Evolutionary conservation across 495 filamentous ascomycete genomes (phyloP).

Genomic region (Penicillium paradoxum): DNA sequence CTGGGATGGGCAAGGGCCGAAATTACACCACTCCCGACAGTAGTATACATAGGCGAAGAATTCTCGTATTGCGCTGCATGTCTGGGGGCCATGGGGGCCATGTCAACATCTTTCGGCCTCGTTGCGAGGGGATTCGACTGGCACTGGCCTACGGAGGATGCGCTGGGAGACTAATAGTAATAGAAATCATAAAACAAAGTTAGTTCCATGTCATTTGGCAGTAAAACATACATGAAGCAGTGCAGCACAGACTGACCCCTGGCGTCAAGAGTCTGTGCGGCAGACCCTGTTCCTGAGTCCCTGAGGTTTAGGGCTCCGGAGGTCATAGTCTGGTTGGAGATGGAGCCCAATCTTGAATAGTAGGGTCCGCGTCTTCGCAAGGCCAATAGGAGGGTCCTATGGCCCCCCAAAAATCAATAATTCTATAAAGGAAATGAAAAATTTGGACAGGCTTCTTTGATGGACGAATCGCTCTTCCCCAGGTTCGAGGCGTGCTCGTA

Average conservation of each 20-base stretch:
- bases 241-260: neutral
- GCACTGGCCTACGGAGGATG: neutral
- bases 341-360: conserved; percentile 20
- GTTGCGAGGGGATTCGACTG: neutral
- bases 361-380: conserved; percentile 8
- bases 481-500: conserved; percentile 6
- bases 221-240: neutral
- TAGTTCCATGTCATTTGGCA: neutral
- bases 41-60: neutral
- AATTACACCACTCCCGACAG: neutral
- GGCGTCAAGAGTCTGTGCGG: conserved; percentile 11
- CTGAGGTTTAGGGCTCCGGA: conserved; percentile 5
- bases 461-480: conserved; percentile 10
- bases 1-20: neutral
- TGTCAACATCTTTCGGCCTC: neutral
- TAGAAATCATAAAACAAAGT: neutral
- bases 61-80: neutral
- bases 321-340: conserved; percentile 18
- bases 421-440: conserved; percentile 4
- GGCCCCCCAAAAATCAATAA: conserved; percentile 2
- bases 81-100: neutral
- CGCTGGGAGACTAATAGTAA: neutral
- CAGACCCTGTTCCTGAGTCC: neutral
- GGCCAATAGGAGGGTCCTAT: conserved; percentile 9
- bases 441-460: conserved; percentile 7